Conservation (phyloP, 2,329 filamentous ascomycete genomes). For the Xylariomycetidae sp. region DNA sequence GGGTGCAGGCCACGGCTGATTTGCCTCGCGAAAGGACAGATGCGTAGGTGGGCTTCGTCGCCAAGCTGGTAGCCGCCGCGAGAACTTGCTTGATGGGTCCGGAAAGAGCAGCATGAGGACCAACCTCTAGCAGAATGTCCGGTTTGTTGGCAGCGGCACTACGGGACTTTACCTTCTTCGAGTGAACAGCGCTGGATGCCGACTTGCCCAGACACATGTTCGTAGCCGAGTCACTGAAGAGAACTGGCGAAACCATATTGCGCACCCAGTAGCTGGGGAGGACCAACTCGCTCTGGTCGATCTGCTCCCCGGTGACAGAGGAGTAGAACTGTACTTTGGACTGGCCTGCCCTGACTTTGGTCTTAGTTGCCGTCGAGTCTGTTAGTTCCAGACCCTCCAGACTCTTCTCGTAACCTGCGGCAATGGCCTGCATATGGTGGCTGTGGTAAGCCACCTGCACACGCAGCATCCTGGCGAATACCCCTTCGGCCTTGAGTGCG, state of each 20-base stretch:
- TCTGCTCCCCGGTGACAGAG: slow-evolving; percentile 3
- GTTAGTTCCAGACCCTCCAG: slow-evolving; percentile 3
- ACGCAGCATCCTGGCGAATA: slow-evolving; percentile 5
- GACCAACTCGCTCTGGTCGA: neutral
- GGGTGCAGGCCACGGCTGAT: neutral
- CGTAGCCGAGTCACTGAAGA: slow-evolving; percentile 37
- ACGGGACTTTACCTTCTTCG: too few relatives aligned
- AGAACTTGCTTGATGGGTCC: neutral
- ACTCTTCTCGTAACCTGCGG: slow-evolving; percentile 3
- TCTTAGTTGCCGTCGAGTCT: too few relatives aligned
- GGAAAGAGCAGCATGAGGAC: neutral
- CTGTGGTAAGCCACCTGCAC: slow-evolving; percentile 7
- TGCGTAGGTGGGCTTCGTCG: neutral
- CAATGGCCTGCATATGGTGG: slow-evolving; percentile 5
- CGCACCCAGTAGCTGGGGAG: slow-evolving; percentile 4
- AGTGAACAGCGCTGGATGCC: neutral
- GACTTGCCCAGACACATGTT: slow-evolving; percentile 40
- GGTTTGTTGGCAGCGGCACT: too few relatives aligned
- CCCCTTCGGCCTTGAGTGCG: neutral
- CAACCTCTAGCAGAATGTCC: neutral
- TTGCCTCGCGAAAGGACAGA: neutral
- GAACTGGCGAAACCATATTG: slow-evolving; percentile 7
- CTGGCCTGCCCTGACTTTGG: neutral
- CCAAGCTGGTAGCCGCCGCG: neutral
- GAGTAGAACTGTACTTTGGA: slow-evolving; percentile 27